Evolutionary conservation across 2,329 filamentous ascomycete genomes (phyloP).

Genomic region (Pestalotiopsis fici): DNA sequence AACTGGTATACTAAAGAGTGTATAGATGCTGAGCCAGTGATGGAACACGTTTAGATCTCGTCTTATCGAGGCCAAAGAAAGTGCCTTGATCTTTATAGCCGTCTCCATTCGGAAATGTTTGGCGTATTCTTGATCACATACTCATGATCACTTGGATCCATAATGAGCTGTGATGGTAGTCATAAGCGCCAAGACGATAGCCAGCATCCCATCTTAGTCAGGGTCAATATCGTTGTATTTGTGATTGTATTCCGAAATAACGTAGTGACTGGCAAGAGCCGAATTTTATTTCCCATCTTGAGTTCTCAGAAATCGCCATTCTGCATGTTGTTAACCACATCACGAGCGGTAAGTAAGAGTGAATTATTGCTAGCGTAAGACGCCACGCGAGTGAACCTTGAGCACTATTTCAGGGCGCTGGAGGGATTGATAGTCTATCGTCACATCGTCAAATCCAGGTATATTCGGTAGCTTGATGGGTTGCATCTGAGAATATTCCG

Average conservation of each 20-base stretch:
- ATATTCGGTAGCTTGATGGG: too few species aligned
- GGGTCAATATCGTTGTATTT: too few species aligned
- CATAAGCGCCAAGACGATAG: not conserved
- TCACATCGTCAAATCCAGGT: too few species aligned
- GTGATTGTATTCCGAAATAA: too few species aligned
- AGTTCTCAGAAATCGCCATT: too few species aligned
- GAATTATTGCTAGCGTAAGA: too few species aligned
- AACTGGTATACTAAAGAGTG: not conserved
- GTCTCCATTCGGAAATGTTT: not conserved
- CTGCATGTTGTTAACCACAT: too few species aligned
- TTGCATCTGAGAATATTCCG: not conserved
- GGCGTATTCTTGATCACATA: not conserved
- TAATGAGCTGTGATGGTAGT: not conserved
- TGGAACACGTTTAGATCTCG: not conserved
- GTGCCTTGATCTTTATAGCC: too few species aligned
- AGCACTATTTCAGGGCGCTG: not conserved
- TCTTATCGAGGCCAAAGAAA: not conserved
- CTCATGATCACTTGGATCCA: not conserved
- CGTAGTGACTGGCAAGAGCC: too few species aligned
- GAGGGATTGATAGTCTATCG: not conserved
- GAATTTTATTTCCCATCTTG: too few species aligned
- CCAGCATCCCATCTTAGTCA: not conserved
- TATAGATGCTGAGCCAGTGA: not conserved
- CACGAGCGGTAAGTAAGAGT: too few species aligned
- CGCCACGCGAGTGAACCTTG: not conserved